Conservation (phyloP, 331 rosid genomes). For the Acacia concinna region DNA sequence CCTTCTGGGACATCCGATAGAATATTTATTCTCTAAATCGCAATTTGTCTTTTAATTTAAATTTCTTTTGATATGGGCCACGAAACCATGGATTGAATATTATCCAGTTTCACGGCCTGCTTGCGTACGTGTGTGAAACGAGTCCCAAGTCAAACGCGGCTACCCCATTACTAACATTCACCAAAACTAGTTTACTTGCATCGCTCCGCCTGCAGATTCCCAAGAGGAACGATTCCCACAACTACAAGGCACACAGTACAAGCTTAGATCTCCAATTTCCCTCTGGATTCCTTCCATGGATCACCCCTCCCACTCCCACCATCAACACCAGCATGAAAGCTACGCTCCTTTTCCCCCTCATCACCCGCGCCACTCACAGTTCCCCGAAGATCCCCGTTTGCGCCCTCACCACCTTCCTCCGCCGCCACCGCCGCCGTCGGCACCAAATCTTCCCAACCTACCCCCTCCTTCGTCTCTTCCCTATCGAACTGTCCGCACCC, state of each 20-base stretch:
- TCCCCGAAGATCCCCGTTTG: conserved; percentile 34
- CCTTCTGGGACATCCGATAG: no score
- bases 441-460: conserved; percentile 23
- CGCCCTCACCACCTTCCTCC: conserved; percentile 31
- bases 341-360: conserved; percentile 38
- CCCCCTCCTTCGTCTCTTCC: conserved; percentile 28
- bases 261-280: not conserved
- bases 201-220: not conserved
- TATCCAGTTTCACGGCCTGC: not conserved
- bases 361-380: conserved; percentile 39
- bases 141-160: not conserved
- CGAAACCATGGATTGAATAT: not conserved
- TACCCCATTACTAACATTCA: not conserved
- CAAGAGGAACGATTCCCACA: not conserved
- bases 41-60: not conserved
- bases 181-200: not conserved
- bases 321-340: conserved; percentile 42
- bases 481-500: conserved; percentile 6
- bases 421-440: not conserved
- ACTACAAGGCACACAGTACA: not conserved
- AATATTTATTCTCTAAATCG: no score
- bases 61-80: not conserved
- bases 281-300: conserved; percentile 36
- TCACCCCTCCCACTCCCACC: conserved; percentile 22
- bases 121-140: not conserved